Base-by-base conservation (phyloP, 2,329 filamentous ascomycete genomes). In the Aspergillus amoenus region DNA sequence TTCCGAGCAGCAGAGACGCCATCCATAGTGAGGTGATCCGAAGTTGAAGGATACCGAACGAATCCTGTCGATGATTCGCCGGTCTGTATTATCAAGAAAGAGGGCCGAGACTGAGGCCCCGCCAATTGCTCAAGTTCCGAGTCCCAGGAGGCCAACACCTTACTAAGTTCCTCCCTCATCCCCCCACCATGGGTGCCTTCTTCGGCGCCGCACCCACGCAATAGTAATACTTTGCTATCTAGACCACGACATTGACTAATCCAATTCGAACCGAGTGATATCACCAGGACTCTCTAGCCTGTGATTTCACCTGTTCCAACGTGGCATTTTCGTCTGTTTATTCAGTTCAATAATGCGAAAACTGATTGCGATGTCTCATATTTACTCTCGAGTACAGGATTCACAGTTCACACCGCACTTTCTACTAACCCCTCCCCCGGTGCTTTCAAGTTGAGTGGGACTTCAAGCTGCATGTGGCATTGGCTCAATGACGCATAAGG, bases 41-140 rank as follows among this genome's bases (percentile, higher is more conserved):
- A 67, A 65, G 59, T 56, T 70, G 69, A 71, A 72, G 64, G 69
- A 70, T 71, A 70, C 70, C 70, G 70, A 73, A 73, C 70, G 70
- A 73, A 73, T 59, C 67, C 49, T 56, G 62, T 71, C 65, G 70
- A 71, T 71, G 70, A 71, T 71, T 67, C 48, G 48, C 37, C 48
- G 40, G 39, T 42, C 18, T 63, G 64, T 65, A 68, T 68, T 68
- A 68, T 66, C 65, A 67, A 67, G 72, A 70, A 54, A 68, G 68
- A 72, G 69, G 68, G 69, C 66, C 70, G 69, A 71, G 69, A 72
- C 65, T 64, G 59, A 60, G 56, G 59, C 51, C 63, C 61, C 61
- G 62, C 61, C 60, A 59, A 52, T 59, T 43, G 47, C 40, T 50
- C 41, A 8, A 30, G 34, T n/a, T 37, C 34, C 34, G 12, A 37